These are phyloP conservation scores for Umbilicus rupestris DNA, from an alignment of 164 flowering plant species.

Conservation along the genomic window DNA sequence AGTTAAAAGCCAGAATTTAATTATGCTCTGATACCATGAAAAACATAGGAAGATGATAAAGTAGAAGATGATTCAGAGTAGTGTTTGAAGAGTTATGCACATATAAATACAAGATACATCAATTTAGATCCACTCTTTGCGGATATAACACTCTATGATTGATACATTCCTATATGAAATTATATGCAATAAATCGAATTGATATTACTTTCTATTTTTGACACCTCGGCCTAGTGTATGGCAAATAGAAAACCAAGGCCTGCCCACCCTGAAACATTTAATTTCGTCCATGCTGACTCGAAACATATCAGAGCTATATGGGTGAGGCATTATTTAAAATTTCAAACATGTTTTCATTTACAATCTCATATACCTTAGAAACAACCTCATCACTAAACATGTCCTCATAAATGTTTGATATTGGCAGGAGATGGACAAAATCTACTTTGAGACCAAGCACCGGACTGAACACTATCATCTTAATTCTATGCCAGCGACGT, in stretches of 20 bases:
- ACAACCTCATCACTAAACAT: background rate
- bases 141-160: no score
- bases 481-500: constrained; percentile 44
- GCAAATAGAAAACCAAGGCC: constrained; percentile 31
- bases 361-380: background rate
- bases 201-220: no score
- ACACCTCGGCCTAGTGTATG: constrained; percentile 16
- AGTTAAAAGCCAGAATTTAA: background rate
- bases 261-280: constrained; percentile 83
- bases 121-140: no score
- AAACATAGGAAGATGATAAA: no score
- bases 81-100: no score
- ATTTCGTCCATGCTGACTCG: constrained; percentile 43
- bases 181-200: no score
- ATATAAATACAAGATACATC: no score
- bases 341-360: background rate
- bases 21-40: background rate
- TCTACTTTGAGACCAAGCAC: constrained; percentile 58
- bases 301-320: constrained; percentile 52
- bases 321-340: constrained; percentile 28
- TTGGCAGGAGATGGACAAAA: constrained; percentile 63
- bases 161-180: no score
- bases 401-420: background rate
- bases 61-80: no score
- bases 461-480: constrained; percentile 75